Evolutionary conservation across 495 filamentous ascomycete species (phyloP), one percentile per base, ranked within the genome.

Genomic region (Choiromyces venosus): DNA sequence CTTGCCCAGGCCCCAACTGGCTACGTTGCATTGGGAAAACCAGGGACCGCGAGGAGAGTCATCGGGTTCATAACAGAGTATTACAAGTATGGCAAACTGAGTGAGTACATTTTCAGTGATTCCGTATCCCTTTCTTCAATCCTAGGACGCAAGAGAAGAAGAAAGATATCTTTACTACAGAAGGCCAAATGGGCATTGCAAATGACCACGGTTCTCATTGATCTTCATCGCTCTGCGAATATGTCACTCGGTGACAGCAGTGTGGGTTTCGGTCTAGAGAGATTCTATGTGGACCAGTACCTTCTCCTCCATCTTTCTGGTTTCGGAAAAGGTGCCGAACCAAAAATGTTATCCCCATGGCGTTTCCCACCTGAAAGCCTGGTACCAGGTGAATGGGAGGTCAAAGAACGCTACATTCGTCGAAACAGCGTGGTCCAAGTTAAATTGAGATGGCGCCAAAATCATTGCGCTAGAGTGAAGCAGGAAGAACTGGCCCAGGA

Each of bases 111-210:
- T 71, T 77, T 77, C n/a, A 77, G 73, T 42, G 75, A 77, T 37
- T 77, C 74, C 29, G 25, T 77, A 67, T 77, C 75, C 37, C 75
- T 76, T 37, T 66, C 73, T 5, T 37, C 38, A 14, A 56, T 65
- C 29, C 68, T 36, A 8, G 65, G 39, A 9, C 40, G 65, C 2
- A 39, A 46, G 18, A 46, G 65, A 10, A 29, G 21, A 9, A 77
- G 46, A 39, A 52, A 36, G 46, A 75, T 77, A 14, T 68, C 65
- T 1, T 37, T 77, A 52, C 68, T 76, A 35, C 75, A 77, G 65
- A 77, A 77, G 39, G 75, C 75, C 29, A 77, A 76, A 66, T 77
- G 75, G 75, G 75, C 75, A 36, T 68, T 72, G 46, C 73, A 76
- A 33, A 76, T 77, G 40, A 68, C 74, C 39, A 72, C 68, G 4